phyloP scores from a whole-genome alignment of 129 eudicot genomes.

The Erigeron canadensis region DNA sequence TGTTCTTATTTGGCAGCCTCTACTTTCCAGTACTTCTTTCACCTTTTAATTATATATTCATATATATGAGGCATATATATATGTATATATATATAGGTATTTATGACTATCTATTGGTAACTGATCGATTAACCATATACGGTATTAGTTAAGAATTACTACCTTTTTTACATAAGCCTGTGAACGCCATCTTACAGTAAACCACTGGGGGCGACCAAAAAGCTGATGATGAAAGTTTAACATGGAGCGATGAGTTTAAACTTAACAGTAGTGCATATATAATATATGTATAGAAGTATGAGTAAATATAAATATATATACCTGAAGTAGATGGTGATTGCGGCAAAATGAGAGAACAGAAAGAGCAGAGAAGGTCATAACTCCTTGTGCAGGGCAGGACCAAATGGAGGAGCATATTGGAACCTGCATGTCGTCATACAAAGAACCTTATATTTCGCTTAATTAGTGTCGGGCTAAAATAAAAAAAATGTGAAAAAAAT shows the following conservation, averaged over 20 bases:
- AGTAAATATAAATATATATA: neutral
- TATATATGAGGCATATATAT: no score
- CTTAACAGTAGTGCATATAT: neutral
- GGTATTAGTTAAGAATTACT: slow-evolving; percentile 33
- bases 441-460: no score
- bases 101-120: neutral
- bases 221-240: slow-evolving; percentile 46
- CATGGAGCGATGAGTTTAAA: neutral
- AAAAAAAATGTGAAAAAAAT: neutral
- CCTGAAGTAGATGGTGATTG: slow-evolving; percentile 95
- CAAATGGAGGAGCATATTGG: slow-evolving; percentile 91
- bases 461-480: neutral
- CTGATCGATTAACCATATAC: no score
- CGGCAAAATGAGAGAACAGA: slow-evolving; percentile 82
- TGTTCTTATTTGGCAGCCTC: slow-evolving; percentile 64
- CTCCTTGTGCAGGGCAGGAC: slow-evolving; percentile 92
- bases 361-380: slow-evolving; percentile 86
- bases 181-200: slow-evolving; percentile 87
- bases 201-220: slow-evolving; percentile 96
- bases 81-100: no score
- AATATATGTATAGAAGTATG: neutral
- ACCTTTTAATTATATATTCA: slow-evolving; percentile 38
- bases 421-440: slow-evolving; percentile 38
- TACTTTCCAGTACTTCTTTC: slow-evolving; percentile 50
- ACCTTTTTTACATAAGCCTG: slow-evolving; percentile 76